Evolutionary conservation across 164 flowering plant species (phyloP), one percentile per base, ranked within the genome.

Genomic region (Magnolia sinica): DNA sequence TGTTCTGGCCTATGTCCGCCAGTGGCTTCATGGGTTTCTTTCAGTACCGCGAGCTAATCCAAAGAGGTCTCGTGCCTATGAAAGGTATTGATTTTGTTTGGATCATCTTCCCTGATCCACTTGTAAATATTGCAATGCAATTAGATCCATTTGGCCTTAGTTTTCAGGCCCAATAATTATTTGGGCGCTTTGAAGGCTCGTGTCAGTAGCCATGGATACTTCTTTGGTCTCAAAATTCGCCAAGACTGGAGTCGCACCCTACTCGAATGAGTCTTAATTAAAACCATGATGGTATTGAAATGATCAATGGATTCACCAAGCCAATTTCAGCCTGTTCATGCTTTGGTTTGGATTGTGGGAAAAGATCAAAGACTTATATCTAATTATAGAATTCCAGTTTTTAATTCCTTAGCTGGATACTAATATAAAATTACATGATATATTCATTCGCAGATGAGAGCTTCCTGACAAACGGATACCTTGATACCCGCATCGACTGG

Each of bases 1-100:
- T 80, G 50, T 79, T 83, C 51, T 85, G 84, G 83, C 73, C 86
- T 0, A 58, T 80, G 1, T 75, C 81, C 27, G 86, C 83, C 20
- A 77, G 77, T 64, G 81, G 76, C 0, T 10, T 81, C 24, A 8
- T 83, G 79, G 45, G 45, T 5, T 37, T 3, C 45, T 37, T 37
- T 37, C 45, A 37, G 4, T 37, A 37, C 20, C 45, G 81, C 1
- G n/a, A 31, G 3, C 79, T 83, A 24, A 23, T 79, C 8, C 55
- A 81, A 19, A 73, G 58, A 20, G 83, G 84, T 0, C 58, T 77
- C 9, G 37, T 64, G 16, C 87, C 87, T 63, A 78, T 82, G 13
- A 75, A 79, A 81, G 87, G 88, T 85, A 79, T 3, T 11, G 9
- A 27, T 6, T 8, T 18, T 6, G 9, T 63, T n/a, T 63, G 5